Evolutionary conservation across 768 basidiomycete genomes (phyloP), one percentile per base, ranked within the genome.

Genomic region (Tricholoma saponaceum): DNA sequence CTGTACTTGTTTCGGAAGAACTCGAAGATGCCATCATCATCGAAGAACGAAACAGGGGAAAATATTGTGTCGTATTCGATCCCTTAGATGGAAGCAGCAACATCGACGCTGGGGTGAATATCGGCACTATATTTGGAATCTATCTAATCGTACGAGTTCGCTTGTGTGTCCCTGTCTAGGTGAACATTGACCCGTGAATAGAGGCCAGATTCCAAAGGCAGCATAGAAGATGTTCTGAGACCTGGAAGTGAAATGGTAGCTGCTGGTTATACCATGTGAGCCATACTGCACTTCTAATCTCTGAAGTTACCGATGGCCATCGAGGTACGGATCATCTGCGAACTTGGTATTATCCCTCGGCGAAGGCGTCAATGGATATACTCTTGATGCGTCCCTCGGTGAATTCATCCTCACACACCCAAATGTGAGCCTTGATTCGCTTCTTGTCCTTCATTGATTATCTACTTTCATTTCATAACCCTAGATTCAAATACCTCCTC

Each of bases 381-480:
- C 97, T 9, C 85, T 99, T 37, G 97, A 99, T 73, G 89, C 91
- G 20, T 74, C 94, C 5, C 83, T 99, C 13, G 97, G 97, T 65
- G 97, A 99, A 78, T 99, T 98, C 74, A 97, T 99, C 69, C 84
- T 98, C 57, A 99, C 97, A 28, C 97, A 99, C 76, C 96, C 96
- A 23, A 86, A 98, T 67, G 90, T 92, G 67, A 50, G 83, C 71
- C 10, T 44, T 58, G 37, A 49, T 59, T 26, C 37, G 26, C 46
- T 51, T 10, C 59, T 32, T 23, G 22, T 5, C 18, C n/a, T n/a
- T n/a, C 46, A 50, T 26, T 37, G 16, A 26, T 54, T 44, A n/a
- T 32, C 52, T 63, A 52, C 58, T 55, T 23, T 52, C 52, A 56
- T 53, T 25, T 44, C 33, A 41, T 25, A 30, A 50, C 39, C 54